Percentiles rank a stretch among this genome's conserved stretches.
These are phyloP conservation scores for Heimioporus sp. DNA, from an alignment of 768 basidiomycete species.

Conservation along the genomic window DNA sequence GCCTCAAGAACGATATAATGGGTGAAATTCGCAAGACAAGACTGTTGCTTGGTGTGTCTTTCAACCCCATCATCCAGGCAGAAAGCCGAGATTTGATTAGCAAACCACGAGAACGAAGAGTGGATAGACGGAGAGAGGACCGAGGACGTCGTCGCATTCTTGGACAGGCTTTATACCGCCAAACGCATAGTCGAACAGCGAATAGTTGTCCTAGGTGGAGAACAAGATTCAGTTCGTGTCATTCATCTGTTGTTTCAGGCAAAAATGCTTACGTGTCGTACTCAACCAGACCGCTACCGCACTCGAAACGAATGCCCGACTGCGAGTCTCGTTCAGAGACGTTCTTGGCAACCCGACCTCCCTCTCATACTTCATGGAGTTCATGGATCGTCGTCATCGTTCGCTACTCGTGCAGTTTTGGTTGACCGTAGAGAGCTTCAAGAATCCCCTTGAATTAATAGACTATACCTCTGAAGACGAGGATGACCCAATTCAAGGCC, in stretches of 20 bases:
- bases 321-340: conserved; percentile 65
- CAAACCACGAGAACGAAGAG: conserved; percentile 83
- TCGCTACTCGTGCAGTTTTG: conserved; percentile 94
- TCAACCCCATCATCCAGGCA: neutral
- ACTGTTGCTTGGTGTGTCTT: conserved; percentile 57
- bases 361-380: conserved; percentile 96
- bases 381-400: conserved; percentile 87
- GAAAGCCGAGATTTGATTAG: conserved; percentile 34
- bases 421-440: conserved; percentile 97
- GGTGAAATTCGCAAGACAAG: conserved; percentile 88
- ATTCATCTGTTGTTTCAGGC: neutral
- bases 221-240: conserved; percentile 53
- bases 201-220: conserved; percentile 76
- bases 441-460: conserved; percentile 87
- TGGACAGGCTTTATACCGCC: conserved; percentile 86
- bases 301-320: conserved; percentile 43
- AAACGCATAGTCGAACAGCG: conserved; percentile 85
- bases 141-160: conserved; percentile 81
- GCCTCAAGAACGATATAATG: conserved; percentile 88
- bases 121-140: conserved; percentile 87
- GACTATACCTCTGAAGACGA: conserved; percentile 62
- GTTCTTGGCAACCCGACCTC: conserved; percentile 87
- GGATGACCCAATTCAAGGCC: conserved; percentile 58
- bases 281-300: conserved; percentile 37
- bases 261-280: conserved; percentile 1